Evolutionary conservation across 1,139 yeast species (phyloP), one percentile per base, ranked within the genome.

Genomic region (Blastobotrys petasosporus): DNA sequence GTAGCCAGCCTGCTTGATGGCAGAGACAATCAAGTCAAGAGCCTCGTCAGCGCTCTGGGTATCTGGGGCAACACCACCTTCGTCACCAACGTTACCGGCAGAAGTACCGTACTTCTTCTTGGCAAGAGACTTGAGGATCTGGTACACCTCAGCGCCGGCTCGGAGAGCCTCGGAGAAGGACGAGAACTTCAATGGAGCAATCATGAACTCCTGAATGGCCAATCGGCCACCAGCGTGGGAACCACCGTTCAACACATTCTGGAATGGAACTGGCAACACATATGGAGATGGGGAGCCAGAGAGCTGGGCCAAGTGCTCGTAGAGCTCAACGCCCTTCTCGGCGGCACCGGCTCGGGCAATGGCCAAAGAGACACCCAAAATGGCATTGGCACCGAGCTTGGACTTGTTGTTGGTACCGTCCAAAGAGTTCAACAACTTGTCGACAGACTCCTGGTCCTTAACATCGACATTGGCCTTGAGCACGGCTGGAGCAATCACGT

Each of bases 1-100:
- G 83, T 88, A 87, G 66, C 97, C 97, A 59, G 97, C 95, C 60
- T 74, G 70, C 67, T 81, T 85, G 70, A 90, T 88, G 66, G 97
- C 86, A 57, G 73, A 82, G 62, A 80, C 77, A 69, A 90, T 86
- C 70, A 90, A 82, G 75, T 88, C 95, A 62, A 90, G 77, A 60
- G 97, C 97, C 78, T 90, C 97, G 71, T 80, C 85, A 67, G 97
- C 88, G 61, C 95, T 79, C 58, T 82, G 77, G 62, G 90, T 81
- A 73, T 86, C 85, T 71, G 97, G 97, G 63, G 97, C 97, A 77
- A 90, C 95, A 79, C 97, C 97, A 82, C 97, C 97, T 79, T 90
- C 97, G 74, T 90, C 97, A 80, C 97, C 97, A 68, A 90, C 97
- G 76, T 90, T 90, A 75, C 95, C 97, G 64, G 97, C 97, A 55